Percentiles rank a stretch among this genome's conserved stretches.
phyloP scores from a whole-genome alignment of 805 yeast species.

The Saturnispora galanensis region DNA sequence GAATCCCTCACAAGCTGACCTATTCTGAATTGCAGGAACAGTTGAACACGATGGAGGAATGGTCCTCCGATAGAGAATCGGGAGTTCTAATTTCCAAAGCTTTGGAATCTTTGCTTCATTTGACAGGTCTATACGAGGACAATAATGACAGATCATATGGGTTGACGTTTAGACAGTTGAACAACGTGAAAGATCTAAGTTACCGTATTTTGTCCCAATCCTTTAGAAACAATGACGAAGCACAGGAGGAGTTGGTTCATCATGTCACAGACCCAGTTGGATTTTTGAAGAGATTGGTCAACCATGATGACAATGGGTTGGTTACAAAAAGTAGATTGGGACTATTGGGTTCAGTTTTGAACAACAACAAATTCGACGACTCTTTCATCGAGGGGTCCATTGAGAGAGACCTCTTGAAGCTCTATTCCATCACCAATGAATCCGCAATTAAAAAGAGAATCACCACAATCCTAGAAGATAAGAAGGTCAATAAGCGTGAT shows the following conservation, averaged over 20 bases:
- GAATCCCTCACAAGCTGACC: not conserved
- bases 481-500: constrained; percentile 15
- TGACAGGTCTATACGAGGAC: constrained; percentile 21
- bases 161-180: constrained; percentile 10
- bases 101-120: constrained; percentile 25
- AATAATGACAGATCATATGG: constrained; percentile 3
- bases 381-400: constrained; percentile 17
- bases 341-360: constrained; percentile 37
- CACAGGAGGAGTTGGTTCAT: constrained; percentile 14
- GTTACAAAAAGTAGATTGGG: constrained; percentile 37
- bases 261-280: constrained; percentile 15
- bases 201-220: constrained; percentile 57
- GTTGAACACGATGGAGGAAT: constrained; percentile 42
- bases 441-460: constrained; percentile 29
- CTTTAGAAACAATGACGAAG: constrained; percentile 59
- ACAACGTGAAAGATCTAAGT: constrained; percentile 38
- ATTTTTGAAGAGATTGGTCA: constrained; percentile 14
- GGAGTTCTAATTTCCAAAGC: constrained; percentile 39
- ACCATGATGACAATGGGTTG: constrained; percentile 5
- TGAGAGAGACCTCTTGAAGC: constrained; percentile 17
- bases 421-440: constrained; percentile 16
- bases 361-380: constrained; percentile 26
- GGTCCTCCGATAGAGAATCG: constrained; percentile 56
- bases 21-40: constrained; percentile 10
- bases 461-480: constrained; percentile 39